These are phyloP conservation scores for Tylopilus sp. DNA, from an alignment of 768 basidiomycete species.

Conservation along the genomic window DNA sequence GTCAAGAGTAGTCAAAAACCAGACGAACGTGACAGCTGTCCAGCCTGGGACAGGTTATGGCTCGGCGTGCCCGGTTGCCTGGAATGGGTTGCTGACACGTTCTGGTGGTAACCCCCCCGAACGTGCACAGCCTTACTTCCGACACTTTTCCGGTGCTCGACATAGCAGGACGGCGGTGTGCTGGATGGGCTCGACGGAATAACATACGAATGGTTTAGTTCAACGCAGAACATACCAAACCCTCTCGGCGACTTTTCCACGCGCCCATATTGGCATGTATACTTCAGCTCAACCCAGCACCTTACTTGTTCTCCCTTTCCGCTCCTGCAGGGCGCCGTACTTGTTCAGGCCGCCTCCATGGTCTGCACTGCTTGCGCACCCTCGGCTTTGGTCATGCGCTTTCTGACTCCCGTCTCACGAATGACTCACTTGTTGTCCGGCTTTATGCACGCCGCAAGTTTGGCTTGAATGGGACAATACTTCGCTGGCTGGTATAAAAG, in stretches of 20 bases:
- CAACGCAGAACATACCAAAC: background rate
- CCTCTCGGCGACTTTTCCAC: background rate
- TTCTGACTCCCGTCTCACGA: background rate
- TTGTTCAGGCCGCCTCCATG: background rate
- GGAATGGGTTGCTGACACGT: constrained; percentile 9
- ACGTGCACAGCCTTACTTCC: constrained; percentile 9
- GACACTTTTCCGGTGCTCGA: background rate
- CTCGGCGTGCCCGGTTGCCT: background rate
- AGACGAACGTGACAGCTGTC: constrained; percentile 17
- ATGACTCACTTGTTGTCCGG: too few species aligned
- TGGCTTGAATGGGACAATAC: background rate
- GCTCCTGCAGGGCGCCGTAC: background rate
- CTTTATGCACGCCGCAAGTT: too few species aligned
- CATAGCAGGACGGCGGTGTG: background rate
- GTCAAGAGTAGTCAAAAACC: background rate
- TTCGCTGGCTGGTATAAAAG: background rate
- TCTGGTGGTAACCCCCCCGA: constrained; percentile 1
- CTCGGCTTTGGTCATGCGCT: background rate
- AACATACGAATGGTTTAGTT: background rate
- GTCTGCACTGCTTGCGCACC: background rate
- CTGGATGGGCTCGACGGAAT: background rate
- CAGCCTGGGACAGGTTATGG: background rate
- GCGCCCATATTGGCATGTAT: background rate
- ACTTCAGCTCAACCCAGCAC: background rate
- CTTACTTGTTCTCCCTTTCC: background rate